phyloP scores from a whole-genome alignment of 768 basidiomycete species.

The Kwoniella dendrophila region DNA sequence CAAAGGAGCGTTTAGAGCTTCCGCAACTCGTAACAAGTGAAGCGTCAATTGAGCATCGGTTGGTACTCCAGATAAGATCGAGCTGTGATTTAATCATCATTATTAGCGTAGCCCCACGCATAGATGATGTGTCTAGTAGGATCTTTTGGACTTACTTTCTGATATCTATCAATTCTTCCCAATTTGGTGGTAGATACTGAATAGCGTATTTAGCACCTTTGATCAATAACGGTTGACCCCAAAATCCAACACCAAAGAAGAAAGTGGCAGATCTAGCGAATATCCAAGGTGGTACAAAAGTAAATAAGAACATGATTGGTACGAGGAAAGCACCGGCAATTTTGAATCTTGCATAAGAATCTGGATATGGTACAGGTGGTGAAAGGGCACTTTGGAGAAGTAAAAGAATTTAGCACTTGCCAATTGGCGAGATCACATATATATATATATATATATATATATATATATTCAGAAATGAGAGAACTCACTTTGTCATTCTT shows the following conservation, averaged over 20 bases:
- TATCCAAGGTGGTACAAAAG: constrained; percentile 53
- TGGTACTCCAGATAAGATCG: constrained; percentile 56
- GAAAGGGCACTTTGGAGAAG: constrained; percentile 48
- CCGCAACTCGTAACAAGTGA: constrained; percentile 56
- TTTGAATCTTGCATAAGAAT: constrained; percentile 54
- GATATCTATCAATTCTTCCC: constrained; percentile 56
- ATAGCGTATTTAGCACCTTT: constrained; percentile 43
- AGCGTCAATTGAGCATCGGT: constrained; percentile 58
- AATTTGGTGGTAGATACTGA: constrained; percentile 55
- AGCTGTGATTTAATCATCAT: constrained; percentile 34
- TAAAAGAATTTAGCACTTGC: neutral
- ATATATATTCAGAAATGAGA: too few relatives aligned
- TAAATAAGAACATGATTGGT: constrained; percentile 51
- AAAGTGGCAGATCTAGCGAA: constrained; percentile 54
- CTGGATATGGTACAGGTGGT: constrained; percentile 55
- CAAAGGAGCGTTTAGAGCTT: constrained; percentile 47
- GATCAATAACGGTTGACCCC: constrained; percentile 56
- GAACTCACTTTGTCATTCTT: constrained; percentile 55
- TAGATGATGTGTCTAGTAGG: neutral
- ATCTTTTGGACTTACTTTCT: constrained; percentile 50
- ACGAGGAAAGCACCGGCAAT: constrained; percentile 55
- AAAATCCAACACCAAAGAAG: constrained; percentile 56
- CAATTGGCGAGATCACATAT: neutral
- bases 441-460: neutral
- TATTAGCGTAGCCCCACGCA: constrained; percentile 2